Evolutionary conservation across 2,329 filamentous ascomycete species (phyloP).

Genomic region (Pezicula carpinea): DNA sequence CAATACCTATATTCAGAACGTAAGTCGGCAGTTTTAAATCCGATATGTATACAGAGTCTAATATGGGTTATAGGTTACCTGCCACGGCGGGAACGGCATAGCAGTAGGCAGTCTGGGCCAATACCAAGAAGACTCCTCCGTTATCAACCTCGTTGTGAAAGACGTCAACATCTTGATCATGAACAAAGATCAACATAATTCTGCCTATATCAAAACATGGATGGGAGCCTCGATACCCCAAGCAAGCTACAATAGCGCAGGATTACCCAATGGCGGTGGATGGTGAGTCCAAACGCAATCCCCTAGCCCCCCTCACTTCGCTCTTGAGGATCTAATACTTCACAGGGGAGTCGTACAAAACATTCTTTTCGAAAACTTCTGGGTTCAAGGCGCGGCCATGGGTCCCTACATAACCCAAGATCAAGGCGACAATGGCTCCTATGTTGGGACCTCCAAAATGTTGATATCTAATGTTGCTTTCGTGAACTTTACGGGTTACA

Average conservation of each 20-base stretch:
- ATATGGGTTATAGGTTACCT: no score
- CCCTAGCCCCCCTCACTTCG: no score
- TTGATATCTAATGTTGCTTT: no score
- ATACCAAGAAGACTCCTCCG: conserved; percentile 46
- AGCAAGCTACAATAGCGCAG: conserved; percentile 40
- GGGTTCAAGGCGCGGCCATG: conserved; percentile 37
- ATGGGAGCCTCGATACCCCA: conserved; percentile 41
- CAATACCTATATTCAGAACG: conserved; percentile 41
- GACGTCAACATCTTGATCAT: conserved; percentile 37
- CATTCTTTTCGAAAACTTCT: conserved; percentile 44
- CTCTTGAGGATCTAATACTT: neutral
- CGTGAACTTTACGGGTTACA: no score
- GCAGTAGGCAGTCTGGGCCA: conserved; percentile 49
- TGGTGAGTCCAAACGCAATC: conserved; percentile 25
- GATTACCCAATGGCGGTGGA: conserved; percentile 42
- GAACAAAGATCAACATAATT: conserved; percentile 40
- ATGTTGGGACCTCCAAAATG: no score
- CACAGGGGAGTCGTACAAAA: conserved; percentile 39
- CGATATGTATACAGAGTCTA: no score
- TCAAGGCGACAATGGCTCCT: conserved; percentile 10
- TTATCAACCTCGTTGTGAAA: conserved; percentile 41
- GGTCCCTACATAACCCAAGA: conserved; percentile 40
- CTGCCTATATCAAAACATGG: conserved; percentile 51
- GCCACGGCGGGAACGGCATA: conserved; percentile 47
- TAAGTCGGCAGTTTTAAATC: conserved; percentile 16